A percentile compares a stretch with the other conserved stretches of the same genome.
phyloP scores from a whole-genome alignment of 2,329 filamentous ascomycete genomes.

The Mollisia scopiformis region DNA sequence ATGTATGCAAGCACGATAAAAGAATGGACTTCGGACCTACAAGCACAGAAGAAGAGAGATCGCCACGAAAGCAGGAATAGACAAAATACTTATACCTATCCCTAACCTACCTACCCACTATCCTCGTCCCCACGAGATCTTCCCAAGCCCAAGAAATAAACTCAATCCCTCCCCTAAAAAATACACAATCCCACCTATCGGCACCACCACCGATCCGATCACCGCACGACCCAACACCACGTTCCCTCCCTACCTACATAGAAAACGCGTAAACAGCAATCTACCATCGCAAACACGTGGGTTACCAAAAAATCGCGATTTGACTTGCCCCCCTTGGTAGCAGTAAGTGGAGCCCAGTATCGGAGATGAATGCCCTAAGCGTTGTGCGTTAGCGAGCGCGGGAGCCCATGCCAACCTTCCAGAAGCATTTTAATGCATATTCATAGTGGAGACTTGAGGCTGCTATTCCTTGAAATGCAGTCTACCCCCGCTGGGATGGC shows the following conservation, averaged over 20 bases:
- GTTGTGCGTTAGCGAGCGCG: no score
- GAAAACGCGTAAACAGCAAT: not conserved
- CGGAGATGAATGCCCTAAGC: slow-evolving; percentile 5
- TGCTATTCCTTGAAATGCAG: not conserved
- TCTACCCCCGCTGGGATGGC: not conserved
- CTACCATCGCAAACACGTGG: not conserved
- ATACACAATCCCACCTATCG: not conserved
- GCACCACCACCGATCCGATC: not conserved
- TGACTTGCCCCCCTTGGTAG: not conserved
- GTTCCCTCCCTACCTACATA: not conserved
- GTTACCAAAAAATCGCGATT: not conserved
- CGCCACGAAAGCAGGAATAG: not conserved
- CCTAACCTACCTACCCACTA: not conserved
- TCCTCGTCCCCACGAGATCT: not conserved
- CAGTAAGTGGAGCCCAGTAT: not conserved
- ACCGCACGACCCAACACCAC: not conserved
- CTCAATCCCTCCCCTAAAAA: not conserved
- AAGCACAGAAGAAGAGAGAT: not conserved
- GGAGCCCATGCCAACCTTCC: no score
- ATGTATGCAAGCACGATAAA: not conserved
- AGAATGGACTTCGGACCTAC: not conserved
- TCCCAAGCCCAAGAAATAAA: not conserved
- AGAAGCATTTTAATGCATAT: not conserved
- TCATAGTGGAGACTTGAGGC: not conserved
- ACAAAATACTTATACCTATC: not conserved